Conservation (phyloP, 495 filamentous ascomycete genomes). For the Schizothecium vesticola region DNA sequence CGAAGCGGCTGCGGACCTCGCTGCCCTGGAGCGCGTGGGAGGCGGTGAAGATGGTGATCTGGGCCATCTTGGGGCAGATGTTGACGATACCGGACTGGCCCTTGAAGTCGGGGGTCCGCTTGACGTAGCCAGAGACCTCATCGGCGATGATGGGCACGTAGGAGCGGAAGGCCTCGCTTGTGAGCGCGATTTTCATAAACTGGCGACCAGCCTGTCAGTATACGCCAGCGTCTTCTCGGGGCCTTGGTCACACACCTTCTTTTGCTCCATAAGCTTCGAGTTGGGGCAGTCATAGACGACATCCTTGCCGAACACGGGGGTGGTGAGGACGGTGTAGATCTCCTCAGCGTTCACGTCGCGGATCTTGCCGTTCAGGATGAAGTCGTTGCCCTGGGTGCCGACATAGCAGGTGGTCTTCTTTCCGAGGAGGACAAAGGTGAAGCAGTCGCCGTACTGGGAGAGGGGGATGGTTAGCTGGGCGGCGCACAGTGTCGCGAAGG, state of each 20-base stretch:
- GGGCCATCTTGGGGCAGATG: constrained; percentile 64
- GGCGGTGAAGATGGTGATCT: constrained; percentile 83
- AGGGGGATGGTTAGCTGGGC: not conserved
- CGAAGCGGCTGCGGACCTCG: constrained; percentile 70
- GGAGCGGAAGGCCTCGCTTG: constrained; percentile 65
- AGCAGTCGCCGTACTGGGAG: constrained; percentile 42
- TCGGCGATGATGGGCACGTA: constrained; percentile 75
- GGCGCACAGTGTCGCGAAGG: not conserved
- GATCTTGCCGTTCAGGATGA: constrained; percentile 80
- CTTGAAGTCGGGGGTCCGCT: constrained; percentile 60
- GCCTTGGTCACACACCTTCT: constrained; percentile 27
- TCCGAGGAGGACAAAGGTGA: constrained; percentile 74
- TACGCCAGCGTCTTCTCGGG: not conserved
- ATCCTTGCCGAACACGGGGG: constrained; percentile 79
- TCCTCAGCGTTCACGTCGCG: constrained; percentile 79
- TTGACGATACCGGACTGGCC: constrained; percentile 59
- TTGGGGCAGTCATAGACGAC: constrained; percentile 89
- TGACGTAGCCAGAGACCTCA: constrained; percentile 67
- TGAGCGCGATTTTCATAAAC: constrained; percentile 85
- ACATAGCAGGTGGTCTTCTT: constrained; percentile 72
- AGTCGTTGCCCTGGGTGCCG: constrained; percentile 76
- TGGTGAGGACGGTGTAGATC: constrained; percentile 74
- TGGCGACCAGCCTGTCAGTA: constrained; percentile 23
- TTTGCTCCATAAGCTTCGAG: constrained; percentile 53
- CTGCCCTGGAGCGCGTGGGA: constrained; percentile 74